Base-by-base conservation (phyloP, 1,284 basidiomycete genomes). In the Uromyces viciae-fabae region DNA sequence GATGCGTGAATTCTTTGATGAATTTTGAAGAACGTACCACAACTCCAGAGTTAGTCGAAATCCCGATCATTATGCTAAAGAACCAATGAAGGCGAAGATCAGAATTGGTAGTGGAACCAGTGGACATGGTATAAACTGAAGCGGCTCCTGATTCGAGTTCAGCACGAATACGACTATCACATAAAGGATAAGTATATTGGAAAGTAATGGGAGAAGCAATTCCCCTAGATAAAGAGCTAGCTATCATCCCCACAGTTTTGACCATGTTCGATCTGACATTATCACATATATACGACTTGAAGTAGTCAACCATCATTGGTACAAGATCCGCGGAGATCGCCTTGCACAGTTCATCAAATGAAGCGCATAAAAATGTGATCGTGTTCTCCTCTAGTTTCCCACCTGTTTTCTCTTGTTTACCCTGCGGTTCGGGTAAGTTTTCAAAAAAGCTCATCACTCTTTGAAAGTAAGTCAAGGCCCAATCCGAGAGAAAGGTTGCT, bases 11-110 rank as follows among this genome's bases (percentile, higher is more conserved):
- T 40, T 42, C 85, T 90, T 84, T 83, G 92, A 91, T 54, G 88
- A 88, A 75, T 87, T 85, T 7, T 92, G 92, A 1, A 91, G 91
- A 83, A 92, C 91, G 1, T 91, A 92, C 75, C 94, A 88, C 83
- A 91, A 92, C 69, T 92, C 93, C 91, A 88, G 85, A 94, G 89
- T 85, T 93, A 60, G 66, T 74, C 72, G 75, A 68, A 75, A 52
- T 56, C 58, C 68, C 31, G 76, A 58, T 71, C 43, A 31, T 25
- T 80, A 62, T 56, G 52, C 49, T 42, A 15, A 69, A 69, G 22
- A 73, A 95, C 94, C 95, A 98, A 86, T 98, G 95, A 75, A 99
- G 88, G 0, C 94, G 92, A 1, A 94, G 95, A 84, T 99, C 96
- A 7, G 93, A 93, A 3, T 94, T 91, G 1, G 93, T 89, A 0